These are phyloP conservation scores for Kwoniella pini DNA, from an alignment of 768 basidiomycete species.

Conservation along the genomic window DNA sequence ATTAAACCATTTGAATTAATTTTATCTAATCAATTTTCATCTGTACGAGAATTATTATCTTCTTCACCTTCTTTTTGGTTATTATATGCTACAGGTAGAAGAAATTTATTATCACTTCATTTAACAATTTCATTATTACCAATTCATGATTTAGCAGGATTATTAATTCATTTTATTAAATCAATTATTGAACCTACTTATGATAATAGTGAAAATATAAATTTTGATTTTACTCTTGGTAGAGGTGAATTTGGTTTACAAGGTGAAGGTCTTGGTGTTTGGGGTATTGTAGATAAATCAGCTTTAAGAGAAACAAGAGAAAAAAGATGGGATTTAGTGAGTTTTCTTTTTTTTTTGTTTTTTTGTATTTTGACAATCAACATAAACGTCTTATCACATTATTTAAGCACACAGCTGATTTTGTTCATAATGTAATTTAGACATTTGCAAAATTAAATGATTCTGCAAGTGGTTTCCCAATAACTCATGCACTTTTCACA, in stretches of 20 bases:
- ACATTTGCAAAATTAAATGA: constrained; percentile 77
- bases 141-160: constrained; percentile 77
- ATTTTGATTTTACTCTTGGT: constrained; percentile 75
- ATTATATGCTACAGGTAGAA: constrained; percentile 82
- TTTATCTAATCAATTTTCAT: constrained; percentile 72
- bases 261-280: constrained; percentile 70
- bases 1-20: constrained; percentile 63
- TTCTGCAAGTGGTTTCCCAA: constrained; percentile 59
- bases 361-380: too few relatives aligned
- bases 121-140: constrained; percentile 74
- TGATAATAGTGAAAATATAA: constrained; percentile 66
- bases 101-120: constrained; percentile 74
- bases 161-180: constrained; percentile 64
- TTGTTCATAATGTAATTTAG: constrained; percentile 56
- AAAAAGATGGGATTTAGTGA: constrained; percentile 81
- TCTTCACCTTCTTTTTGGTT: constrained; percentile 60
- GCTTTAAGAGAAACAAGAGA: constrained; percentile 70
- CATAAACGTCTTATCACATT: too few relatives aligned
- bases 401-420: too few relatives aligned
- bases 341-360: constrained; percentile 41
- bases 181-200: constrained; percentile 76
- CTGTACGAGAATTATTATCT: constrained; percentile 26
- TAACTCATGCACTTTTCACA: constrained; percentile 72
- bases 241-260: constrained; percentile 55
- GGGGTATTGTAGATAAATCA: constrained; percentile 78